These are phyloP conservation scores for Pseudocercospora vitis DNA, from an alignment of 2,329 filamentous ascomycete genomes.

Conservation along the genomic window DNA sequence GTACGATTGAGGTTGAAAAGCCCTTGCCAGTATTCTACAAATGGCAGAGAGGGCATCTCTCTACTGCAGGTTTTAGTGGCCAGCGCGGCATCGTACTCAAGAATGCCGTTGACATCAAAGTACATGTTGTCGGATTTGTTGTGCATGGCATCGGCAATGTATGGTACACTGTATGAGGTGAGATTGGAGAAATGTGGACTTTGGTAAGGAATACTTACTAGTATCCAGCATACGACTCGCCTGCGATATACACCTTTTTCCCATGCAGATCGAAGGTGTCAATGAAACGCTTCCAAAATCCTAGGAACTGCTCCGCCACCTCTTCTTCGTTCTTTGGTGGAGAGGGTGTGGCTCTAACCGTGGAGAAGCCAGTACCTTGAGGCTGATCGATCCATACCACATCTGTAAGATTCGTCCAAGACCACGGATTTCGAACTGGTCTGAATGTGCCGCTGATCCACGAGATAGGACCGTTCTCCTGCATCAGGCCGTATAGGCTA, in stretches of 20 bases:
- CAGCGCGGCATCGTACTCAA: slow-evolving; percentile 36
- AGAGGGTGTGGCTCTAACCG: slow-evolving; percentile 38
- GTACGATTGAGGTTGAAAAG: slow-evolving; percentile 65
- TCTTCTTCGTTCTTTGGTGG: slow-evolving; percentile 46
- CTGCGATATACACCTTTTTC: slow-evolving; percentile 47
- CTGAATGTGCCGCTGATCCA: slow-evolving; percentile 45
- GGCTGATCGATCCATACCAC: slow-evolving; percentile 66
- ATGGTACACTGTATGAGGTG: slow-evolving; percentile 24
- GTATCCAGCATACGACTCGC: slow-evolving; percentile 25
- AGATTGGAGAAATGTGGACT: neutral
- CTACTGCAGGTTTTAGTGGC: slow-evolving; percentile 19
- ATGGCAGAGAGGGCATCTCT: slow-evolving; percentile 56
- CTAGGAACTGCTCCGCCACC: slow-evolving; percentile 44
- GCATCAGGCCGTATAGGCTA: slow-evolving; percentile 24
- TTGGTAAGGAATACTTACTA: neutral
- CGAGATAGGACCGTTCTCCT: slow-evolving; percentile 37
- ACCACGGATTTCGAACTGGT: slow-evolving; percentile 47
- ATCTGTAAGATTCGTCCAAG: slow-evolving; percentile 66
- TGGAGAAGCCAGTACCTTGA: slow-evolving; percentile 49
- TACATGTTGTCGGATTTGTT: slow-evolving; percentile 32
- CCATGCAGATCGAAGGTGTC: slow-evolving; percentile 50
- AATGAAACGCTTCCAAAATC: slow-evolving; percentile 53
- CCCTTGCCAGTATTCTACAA: slow-evolving; percentile 60
- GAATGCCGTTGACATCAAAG: slow-evolving; percentile 37
- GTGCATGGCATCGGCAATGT: slow-evolving; percentile 37